phyloP scores from a whole-genome alignment of 2,329 filamentous ascomycete species.

The Talaromyces funiculosus region DNA sequence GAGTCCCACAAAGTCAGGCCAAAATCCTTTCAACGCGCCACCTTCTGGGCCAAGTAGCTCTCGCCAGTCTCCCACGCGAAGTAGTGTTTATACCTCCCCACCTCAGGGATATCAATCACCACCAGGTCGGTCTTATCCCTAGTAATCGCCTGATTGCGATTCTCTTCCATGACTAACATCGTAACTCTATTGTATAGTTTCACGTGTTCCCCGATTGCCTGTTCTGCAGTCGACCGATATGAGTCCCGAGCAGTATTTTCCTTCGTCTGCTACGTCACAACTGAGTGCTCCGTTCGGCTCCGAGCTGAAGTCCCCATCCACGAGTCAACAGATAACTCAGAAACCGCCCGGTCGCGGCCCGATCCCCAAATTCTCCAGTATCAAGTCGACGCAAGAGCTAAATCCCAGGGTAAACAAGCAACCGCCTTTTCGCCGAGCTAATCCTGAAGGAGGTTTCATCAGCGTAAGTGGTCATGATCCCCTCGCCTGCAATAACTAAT shows the following conservation, averaged over 20 bases:
- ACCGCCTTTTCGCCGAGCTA: constrained; percentile 84
- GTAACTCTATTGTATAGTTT: constrained; percentile 37
- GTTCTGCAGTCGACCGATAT: constrained; percentile 66
- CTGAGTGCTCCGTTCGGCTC: constrained; percentile 62
- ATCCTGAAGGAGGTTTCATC: constrained; percentile 96
- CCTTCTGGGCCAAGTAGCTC: constrained; percentile 42
- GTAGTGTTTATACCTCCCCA: constrained; percentile 52
- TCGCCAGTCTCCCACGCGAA: constrained; percentile 71
- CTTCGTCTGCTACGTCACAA: constrained; percentile 62
- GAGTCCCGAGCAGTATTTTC: constrained; percentile 64
- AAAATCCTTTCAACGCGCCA: constrained; percentile 51
- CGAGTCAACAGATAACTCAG: constrained; percentile 44
- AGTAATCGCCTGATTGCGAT: not conserved
- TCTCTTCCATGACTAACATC: constrained; percentile 12
- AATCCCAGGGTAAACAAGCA: constrained; percentile 79
- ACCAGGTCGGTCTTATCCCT: constrained; percentile 42
- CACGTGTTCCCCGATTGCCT: constrained; percentile 61
- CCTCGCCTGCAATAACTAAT: constrained; percentile 16
- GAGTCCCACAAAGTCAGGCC: constrained; percentile 51
- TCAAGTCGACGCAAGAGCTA: constrained; percentile 67
- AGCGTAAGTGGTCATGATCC: constrained; percentile 58
- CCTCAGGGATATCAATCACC: constrained; percentile 56
- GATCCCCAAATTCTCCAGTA: constrained; percentile 81
- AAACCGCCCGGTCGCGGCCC: constrained; percentile 51
- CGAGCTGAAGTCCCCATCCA: constrained; percentile 47